These are phyloP conservation scores for Tylopilus vinaceipallidus DNA, from an alignment of 768 basidiomycete species.

Conservation along the genomic window DNA sequence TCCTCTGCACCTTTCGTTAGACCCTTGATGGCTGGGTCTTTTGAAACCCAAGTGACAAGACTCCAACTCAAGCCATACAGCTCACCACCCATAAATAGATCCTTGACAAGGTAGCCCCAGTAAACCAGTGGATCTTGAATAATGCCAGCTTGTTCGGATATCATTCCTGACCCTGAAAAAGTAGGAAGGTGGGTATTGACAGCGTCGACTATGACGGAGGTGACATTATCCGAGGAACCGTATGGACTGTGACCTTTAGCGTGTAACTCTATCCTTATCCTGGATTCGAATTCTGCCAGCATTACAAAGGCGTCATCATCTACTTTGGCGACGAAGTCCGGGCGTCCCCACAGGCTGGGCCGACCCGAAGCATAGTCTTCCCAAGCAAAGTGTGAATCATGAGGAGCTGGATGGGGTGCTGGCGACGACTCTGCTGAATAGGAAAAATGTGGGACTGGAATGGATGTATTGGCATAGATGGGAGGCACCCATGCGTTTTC, in stretches of 20 bases:
- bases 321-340: conserved; percentile 90
- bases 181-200: neutral
- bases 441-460: conserved; percentile 49
- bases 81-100: conserved; percentile 94
- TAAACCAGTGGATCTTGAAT: conserved; percentile 70
- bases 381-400: conserved; percentile 66
- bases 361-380: conserved; percentile 42
- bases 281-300: conserved; percentile 91
- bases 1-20: conserved; percentile 85
- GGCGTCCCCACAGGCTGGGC: conserved; percentile 70
- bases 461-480: conserved; percentile 50
- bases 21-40: conserved; percentile 62
- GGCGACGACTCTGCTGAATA: conserved; percentile 59
- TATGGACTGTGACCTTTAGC: conserved; percentile 33
- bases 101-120: conserved; percentile 90
- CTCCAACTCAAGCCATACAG: conserved; percentile 88
- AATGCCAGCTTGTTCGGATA: conserved; percentile 8
- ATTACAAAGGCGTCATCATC: conserved; percentile 97
- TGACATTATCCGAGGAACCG: conserved; percentile 10
- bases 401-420: conserved; percentile 63
- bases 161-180: neutral
- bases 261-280: conserved; percentile 76
- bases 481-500: conserved; percentile 90
- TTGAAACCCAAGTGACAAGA: conserved; percentile 84
- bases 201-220: conserved; percentile 3